Conservation (phyloP, 257 asterid species). For the Forsythia viridissima region DNA sequence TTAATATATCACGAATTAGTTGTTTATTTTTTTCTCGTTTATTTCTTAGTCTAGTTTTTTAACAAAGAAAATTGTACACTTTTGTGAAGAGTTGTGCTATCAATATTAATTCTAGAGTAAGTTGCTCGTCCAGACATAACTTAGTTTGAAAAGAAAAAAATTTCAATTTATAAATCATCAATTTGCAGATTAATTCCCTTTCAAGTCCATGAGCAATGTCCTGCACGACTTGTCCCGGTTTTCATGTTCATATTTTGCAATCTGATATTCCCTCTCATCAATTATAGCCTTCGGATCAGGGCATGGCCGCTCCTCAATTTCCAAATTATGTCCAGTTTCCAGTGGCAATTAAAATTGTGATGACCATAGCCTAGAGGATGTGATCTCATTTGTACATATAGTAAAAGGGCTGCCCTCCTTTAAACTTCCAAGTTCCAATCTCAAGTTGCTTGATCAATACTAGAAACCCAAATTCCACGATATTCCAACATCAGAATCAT, state of each 20-base stretch:
- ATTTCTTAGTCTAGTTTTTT: too few relatives aligned
- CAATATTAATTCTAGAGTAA: too few relatives aligned
- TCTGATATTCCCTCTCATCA: slow-evolving; percentile 48
- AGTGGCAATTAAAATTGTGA: slow-evolving; percentile 51
- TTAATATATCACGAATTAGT: too few relatives aligned
- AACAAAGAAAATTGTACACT: too few relatives aligned
- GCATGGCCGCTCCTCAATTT: slow-evolving; percentile 58
- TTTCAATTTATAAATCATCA: slow-evolving; percentile 1
- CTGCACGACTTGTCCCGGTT: slow-evolving; percentile 45
- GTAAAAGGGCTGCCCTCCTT: slow-evolving; percentile 78
- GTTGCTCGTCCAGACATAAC: too few relatives aligned
- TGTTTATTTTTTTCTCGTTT: too few relatives aligned
- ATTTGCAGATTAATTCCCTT: slow-evolving; percentile 36
- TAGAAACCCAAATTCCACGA: too few relatives aligned
- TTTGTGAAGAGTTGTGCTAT: too few relatives aligned
- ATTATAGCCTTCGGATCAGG: slow-evolving; percentile 52
- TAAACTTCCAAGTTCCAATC: too few relatives aligned
- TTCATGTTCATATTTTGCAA: slow-evolving; percentile 51
- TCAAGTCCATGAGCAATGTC: slow-evolving; percentile 35
- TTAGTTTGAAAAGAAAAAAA: too few relatives aligned
- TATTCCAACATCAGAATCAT: too few relatives aligned
- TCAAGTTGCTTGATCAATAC: too few relatives aligned
- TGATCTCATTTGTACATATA: slow-evolving; percentile 89
- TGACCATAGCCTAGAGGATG: slow-evolving; percentile 51
- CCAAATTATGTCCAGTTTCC: slow-evolving; percentile 52